Evolutionary conservation across 495 filamentous ascomycete genomes (phyloP).

Genomic region (Aspergillus nanangensis): DNA sequence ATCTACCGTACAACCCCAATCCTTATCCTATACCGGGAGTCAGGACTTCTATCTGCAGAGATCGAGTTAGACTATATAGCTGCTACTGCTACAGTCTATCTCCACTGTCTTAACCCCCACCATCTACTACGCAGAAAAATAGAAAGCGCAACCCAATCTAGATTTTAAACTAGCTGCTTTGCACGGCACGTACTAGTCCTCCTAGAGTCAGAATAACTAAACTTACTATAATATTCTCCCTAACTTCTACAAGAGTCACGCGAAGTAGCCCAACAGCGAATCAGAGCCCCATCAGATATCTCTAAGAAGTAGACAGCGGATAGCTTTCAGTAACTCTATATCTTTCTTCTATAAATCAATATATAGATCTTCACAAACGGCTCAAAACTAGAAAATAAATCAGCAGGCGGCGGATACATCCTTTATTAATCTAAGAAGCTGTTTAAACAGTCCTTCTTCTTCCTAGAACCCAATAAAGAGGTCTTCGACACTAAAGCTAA

Average conservation of each 20-base stretch:
- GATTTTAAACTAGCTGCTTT: too few species aligned
- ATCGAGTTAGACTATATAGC: not conserved
- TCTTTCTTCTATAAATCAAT: not conserved
- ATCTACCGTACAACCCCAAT: constrained; percentile 1
- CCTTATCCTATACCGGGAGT: too few species aligned
- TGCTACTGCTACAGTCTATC: not conserved
- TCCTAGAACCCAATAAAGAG: too few species aligned
- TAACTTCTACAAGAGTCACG: not conserved
- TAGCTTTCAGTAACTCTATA: too few species aligned
- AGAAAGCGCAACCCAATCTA: too few species aligned
- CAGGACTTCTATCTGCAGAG: not conserved
- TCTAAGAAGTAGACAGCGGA: not conserved
- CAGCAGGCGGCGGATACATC: too few species aligned
- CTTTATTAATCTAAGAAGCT: too few species aligned
- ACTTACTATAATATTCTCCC: not conserved
- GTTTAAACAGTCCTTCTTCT: too few species aligned
- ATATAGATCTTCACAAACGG: not conserved
- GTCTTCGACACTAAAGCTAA: too few species aligned
- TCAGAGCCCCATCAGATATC: not conserved
- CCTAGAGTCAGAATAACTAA: too few species aligned
- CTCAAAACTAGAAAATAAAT: too few species aligned
- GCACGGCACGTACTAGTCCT: too few species aligned
- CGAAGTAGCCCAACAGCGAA: not conserved
- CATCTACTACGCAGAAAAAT: not conserved
- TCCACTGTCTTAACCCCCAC: not conserved